Evolutionary conservation across 805 yeast genomes (phyloP), one percentile per base, ranked within the genome.

Genomic region (Scheffersomyces ergatensis): DNA sequence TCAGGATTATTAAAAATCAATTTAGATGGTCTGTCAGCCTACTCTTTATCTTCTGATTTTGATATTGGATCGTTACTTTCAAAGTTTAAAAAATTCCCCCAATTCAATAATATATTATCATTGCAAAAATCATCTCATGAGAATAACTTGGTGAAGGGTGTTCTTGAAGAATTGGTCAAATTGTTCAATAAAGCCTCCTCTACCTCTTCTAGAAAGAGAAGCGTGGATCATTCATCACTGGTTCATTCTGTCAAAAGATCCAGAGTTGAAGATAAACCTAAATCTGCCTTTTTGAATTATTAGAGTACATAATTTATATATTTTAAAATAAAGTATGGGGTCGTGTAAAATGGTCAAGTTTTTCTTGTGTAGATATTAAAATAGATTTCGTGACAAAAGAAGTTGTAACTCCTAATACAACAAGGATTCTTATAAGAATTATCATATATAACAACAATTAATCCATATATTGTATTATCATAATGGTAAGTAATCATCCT

Each of bases 231-330:
- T 14, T n/a, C 18, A n/a, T 13, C 17, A 8, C 38, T 39, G 8
- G 13, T 18, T 12, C 33, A 27, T 2, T 33, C 42, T 13, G 8
- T 36, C 11, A 48, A 48, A 41, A 37, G 46, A 29, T 17, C n/a
- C 11, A 49, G 42, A 29, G 12, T 32, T 8, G 46, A 48, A n/a
- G 33, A 33, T 27, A 42, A 34, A 15, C 12, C 39, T 17, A 43
- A 40, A 31, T 24, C 34, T 9, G 40, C 30, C 12, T 45, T 16
- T 40, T 46, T 11, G 24, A 21, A 21, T 21, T 21, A 21, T 21
- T 21, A 21, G 24, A 21, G 24, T n/a, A n/a, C n/a, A n/a, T n/a
- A n/a, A n/a, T n/a, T n/a, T n/a, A n/a, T n/a, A n/a, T n/a, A n/a
- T n/a, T n/a, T n/a, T n/a, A n/a, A n/a, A n/a, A n/a, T n/a, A n/a